Percentiles rank a stretch among this genome's conserved stretches.
Evolutionary conservation across 2,329 filamentous ascomycete species (phyloP).

Genomic region (Paecilomyces formosus): DNA sequence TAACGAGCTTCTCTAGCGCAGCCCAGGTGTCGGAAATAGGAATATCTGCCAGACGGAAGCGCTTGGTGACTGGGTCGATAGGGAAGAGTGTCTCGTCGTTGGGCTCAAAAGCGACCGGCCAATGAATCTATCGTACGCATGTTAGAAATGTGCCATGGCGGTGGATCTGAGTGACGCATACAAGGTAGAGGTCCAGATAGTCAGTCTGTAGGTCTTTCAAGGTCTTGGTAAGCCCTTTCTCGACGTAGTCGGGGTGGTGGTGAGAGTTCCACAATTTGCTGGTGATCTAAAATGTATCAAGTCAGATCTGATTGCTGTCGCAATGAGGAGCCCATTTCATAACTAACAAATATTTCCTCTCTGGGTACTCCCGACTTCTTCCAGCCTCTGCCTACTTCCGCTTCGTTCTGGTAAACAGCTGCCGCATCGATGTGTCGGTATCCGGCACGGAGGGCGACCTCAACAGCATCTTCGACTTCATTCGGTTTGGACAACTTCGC

Average conservation of each 20-base stretch:
- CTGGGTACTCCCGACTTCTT: constrained; percentile 25
- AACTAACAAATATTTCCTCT: constrained; percentile 23
- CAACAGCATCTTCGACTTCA: constrained; percentile 43
- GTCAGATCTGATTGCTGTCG: background rate
- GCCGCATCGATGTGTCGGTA: constrained; percentile 41
- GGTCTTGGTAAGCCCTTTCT: constrained; percentile 42
- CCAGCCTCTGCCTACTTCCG: constrained; percentile 23
- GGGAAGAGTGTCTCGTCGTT: constrained; percentile 10
- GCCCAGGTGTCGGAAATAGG: constrained; percentile 47
- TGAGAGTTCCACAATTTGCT: constrained; percentile 54
- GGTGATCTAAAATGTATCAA: constrained; percentile 34
- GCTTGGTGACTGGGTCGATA: constrained; percentile 11
- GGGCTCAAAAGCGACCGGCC: constrained; percentile 22
- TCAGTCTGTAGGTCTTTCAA: constrained; percentile 45
- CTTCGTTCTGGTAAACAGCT: constrained; percentile 28
- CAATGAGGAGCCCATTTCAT: constrained; percentile 1
- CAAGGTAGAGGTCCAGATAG: constrained; percentile 48
- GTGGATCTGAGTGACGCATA: constrained; percentile 13
- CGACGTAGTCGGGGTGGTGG: constrained; percentile 44
- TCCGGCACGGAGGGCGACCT: constrained; percentile 33
- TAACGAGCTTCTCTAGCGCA: constrained; percentile 50
- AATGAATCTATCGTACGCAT: constrained; percentile 27
- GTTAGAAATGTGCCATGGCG: background rate
- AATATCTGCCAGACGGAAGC: constrained; percentile 12
- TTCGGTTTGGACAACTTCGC: constrained; percentile 26